phyloP scores from a whole-genome alignment of 2,329 filamentous ascomycete genomes.

The Davidsoniella australis region DNA sequence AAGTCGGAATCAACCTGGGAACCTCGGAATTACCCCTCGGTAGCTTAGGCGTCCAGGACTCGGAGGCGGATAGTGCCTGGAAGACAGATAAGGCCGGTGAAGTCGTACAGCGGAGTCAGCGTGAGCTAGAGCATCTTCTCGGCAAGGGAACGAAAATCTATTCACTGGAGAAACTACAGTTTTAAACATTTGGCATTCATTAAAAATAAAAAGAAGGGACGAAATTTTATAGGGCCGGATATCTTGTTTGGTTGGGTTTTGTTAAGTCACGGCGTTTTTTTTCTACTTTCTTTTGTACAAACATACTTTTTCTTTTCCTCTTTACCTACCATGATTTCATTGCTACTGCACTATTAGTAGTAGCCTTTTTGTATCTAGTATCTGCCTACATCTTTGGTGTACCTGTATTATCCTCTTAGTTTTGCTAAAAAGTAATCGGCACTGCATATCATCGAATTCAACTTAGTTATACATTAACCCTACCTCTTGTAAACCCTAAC shows the following conservation, averaged over 20 bases:
- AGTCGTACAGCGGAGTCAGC: constrained; percentile 46
- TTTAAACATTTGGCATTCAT: constrained; percentile 24
- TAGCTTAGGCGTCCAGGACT: constrained; percentile 17
- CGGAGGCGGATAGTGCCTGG: constrained; percentile 24
- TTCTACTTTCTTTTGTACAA: neutral
- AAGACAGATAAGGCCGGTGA: constrained; percentile 55
- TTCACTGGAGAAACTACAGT: constrained; percentile 58
- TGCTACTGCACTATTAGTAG: neutral
- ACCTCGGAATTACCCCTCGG: constrained; percentile 45
- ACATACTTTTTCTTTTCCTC: neutral
- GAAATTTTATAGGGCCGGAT: neutral
- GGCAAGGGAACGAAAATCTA: constrained; percentile 70
- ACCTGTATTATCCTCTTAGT: neutral
- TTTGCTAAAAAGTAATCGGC: too few species aligned
- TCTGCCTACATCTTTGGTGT: too few species aligned
- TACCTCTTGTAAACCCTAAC: too few species aligned
- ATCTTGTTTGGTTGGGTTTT: constrained; percentile 1
- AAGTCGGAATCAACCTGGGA: neutral
- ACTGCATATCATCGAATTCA: too few species aligned
- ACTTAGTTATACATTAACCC: too few species aligned
- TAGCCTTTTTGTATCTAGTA: neutral
- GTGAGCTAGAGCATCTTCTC: constrained; percentile 62
- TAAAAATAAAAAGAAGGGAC: neutral
- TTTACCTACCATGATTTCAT: neutral
- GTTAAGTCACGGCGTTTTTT: constrained; percentile 1